Evolutionary conservation across 78 protist species (phyloP).

Genomic region (slime mould (Dictyostelium discoideum)): DNA sequence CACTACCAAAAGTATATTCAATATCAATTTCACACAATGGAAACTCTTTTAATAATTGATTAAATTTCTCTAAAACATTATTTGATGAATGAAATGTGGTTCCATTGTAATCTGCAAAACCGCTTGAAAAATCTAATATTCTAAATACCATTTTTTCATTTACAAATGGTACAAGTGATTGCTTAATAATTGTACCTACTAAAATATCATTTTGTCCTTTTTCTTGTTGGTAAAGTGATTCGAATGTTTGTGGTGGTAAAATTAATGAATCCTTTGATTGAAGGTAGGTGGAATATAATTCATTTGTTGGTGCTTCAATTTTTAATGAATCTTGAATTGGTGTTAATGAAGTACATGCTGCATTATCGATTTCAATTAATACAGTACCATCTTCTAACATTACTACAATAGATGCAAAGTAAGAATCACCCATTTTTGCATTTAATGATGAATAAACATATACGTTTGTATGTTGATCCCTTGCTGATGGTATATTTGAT

Average conservation of each 20-base stretch:
- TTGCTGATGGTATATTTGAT: background rate
- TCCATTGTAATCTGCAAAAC: background rate
- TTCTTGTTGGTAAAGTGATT: background rate
- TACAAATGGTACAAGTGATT: background rate
- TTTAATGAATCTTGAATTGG: background rate
- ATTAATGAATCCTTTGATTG: slow-evolving; percentile 44
- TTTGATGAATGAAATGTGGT: background rate
- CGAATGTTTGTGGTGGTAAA: background rate
- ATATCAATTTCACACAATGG: too few species aligned
- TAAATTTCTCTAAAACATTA: background rate
- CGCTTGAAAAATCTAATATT: background rate
- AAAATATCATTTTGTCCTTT: background rate
- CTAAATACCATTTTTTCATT: background rate
- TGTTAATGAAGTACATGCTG: background rate
- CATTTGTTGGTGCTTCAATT: slow-evolving; percentile 14
- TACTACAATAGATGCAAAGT: background rate
- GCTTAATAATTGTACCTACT: background rate
- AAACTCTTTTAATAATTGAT: background rate
- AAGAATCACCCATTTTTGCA: background rate
- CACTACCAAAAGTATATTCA: too few species aligned
- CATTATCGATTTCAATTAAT: background rate
- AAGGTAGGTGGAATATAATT: background rate
- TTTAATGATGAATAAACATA: background rate
- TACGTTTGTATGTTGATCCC: background rate
- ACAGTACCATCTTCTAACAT: slow-evolving; percentile 43